Evolutionary conservation across 2,329 filamentous ascomycete species (phyloP).

Genomic region (Ambrosiella cleistominuta): DNA sequence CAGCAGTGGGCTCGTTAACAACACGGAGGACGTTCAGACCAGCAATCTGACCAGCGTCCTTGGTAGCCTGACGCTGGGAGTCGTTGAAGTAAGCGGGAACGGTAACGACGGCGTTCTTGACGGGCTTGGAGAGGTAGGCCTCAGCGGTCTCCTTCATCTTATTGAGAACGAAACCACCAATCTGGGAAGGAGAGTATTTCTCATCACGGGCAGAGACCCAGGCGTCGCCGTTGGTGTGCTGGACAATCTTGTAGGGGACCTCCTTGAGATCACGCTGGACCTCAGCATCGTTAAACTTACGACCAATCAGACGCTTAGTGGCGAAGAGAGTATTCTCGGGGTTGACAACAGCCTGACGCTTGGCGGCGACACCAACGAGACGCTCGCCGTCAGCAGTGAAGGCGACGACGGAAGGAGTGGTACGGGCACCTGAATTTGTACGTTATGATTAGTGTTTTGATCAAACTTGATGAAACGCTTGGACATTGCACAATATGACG

Average conservation of each 20-base stretch:
- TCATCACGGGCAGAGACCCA: constrained; percentile 88
- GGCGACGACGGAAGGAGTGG: constrained; percentile 85
- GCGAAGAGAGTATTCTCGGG: constrained; percentile 97
- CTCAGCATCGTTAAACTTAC: constrained; percentile 87
- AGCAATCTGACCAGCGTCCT: constrained; percentile 92
- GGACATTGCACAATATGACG: neutral
- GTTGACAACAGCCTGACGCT: constrained; percentile 96
- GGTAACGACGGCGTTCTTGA: constrained; percentile 94
- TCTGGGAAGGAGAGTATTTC: constrained; percentile 96
- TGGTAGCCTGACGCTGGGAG: constrained; percentile 92
- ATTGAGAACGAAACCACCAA: constrained; percentile 86
- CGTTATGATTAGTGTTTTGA: neutral
- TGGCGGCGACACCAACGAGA: constrained; percentile 89
- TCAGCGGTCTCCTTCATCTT: constrained; percentile 99
- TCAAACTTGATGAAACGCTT: neutral
- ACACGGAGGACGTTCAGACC: constrained; percentile 94
- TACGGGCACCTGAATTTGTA: constrained; percentile 49
- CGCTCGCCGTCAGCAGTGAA: constrained; percentile 93
- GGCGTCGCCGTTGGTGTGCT: constrained; percentile 90
- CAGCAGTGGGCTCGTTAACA: constrained; percentile 93
- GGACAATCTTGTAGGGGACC: constrained; percentile 96
- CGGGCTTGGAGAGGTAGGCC: constrained; percentile 70
- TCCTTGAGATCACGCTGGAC: constrained; percentile 95
- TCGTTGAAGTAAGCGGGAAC: constrained; percentile 99
- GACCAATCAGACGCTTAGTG: constrained; percentile 95